Evolutionary conservation across 2,329 filamentous ascomycete species (phyloP), one percentile per base, ranked within the genome.

Genomic region (Samsoniella hepiali): DNA sequence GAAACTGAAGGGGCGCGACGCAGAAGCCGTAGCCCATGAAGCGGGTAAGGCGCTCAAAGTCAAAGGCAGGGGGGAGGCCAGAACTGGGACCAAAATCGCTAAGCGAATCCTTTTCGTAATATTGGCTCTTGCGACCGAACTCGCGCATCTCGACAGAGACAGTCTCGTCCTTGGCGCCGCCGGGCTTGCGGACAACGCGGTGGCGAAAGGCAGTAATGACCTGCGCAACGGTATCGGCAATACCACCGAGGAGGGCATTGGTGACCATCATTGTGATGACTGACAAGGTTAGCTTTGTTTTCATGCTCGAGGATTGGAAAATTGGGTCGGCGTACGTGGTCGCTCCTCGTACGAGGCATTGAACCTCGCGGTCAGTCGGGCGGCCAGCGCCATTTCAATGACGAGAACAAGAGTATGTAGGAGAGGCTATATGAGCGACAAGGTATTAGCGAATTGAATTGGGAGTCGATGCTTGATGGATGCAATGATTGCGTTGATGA

Each of bases 231-330:
- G 95, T 98, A 77, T 99, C 95, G 76, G 95, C 95, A 69, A 99
- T 89, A 70, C 95, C 95, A 79, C 92, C 93, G 64, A 99, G 87
- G 63, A 98, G 89, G 69, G 95, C 91, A 80, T 99, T 99, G 75
- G 94, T 97, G 73, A 97, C 91, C 94, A 99, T 99, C 78, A 96
- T 99, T 66, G 95, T 99, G 72, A 99, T 86, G 49, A 99, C 91
- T 91, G 73, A 64, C 58, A 44, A 40, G n/a, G 32, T 36, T 40
- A 63, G 55, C 59, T 67, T 58, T 65, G 54, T 54, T 55, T 36
- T 58, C 58, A 31, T 27, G 45, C 31, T 27, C 29, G 29, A 34
- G 32, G 34, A 31, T 17, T 29, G 27, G 34, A 13, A 3, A 10
- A 4, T 31, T 44, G 50, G 60, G 54, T 29, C 27, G 60, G 74